A percentile compares a stretch with the other conserved stretches of the same genome.
Evolutionary conservation across 2,329 filamentous ascomycete genomes (phyloP).

Genomic region (Arthroderma sp.): DNA sequence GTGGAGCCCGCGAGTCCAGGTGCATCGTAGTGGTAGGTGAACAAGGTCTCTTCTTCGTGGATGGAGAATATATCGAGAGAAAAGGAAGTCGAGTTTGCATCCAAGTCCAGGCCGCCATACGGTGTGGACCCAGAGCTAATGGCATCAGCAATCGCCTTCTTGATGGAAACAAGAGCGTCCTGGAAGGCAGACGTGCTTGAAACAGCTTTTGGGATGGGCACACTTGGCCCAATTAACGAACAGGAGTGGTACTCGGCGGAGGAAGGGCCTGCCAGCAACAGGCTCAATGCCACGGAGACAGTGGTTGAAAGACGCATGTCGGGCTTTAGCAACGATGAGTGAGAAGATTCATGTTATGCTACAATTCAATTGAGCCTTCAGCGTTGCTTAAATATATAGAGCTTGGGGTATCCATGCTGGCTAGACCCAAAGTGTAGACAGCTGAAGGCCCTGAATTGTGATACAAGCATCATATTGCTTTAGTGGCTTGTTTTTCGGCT

Average conservation of each 20-base stretch:
- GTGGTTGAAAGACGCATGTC: not conserved
- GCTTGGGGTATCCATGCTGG: too few relatives aligned
- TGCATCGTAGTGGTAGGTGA: constrained; percentile 10
- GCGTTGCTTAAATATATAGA: too few relatives aligned
- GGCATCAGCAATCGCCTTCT: not conserved
- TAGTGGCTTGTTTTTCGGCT: too few relatives aligned
- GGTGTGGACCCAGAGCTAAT: not conserved
- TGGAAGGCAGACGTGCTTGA: not conserved
- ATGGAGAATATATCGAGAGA: constrained; percentile 13
- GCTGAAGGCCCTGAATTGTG: too few relatives aligned
- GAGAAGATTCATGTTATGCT: too few relatives aligned
- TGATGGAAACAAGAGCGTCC: not conserved
- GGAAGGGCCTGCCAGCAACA: not conserved
- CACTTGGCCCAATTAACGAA: not conserved
- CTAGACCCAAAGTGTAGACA: too few relatives aligned
- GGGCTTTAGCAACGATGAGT: too few relatives aligned
- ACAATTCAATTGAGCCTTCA: too few relatives aligned
- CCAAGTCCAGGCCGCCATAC: not conserved
- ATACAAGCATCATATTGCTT: too few relatives aligned
- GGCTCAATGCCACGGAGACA: not conserved
- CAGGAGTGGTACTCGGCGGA: not conserved
- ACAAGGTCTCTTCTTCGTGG: constrained; percentile 9
- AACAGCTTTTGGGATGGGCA: not conserved
- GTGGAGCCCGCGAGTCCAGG: constrained; percentile 7
- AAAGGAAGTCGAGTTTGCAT: constrained; percentile 12